These are phyloP conservation scores for Apiospora aurea DNA, from an alignment of 2,329 filamentous ascomycete genomes.

Conservation along the genomic window DNA sequence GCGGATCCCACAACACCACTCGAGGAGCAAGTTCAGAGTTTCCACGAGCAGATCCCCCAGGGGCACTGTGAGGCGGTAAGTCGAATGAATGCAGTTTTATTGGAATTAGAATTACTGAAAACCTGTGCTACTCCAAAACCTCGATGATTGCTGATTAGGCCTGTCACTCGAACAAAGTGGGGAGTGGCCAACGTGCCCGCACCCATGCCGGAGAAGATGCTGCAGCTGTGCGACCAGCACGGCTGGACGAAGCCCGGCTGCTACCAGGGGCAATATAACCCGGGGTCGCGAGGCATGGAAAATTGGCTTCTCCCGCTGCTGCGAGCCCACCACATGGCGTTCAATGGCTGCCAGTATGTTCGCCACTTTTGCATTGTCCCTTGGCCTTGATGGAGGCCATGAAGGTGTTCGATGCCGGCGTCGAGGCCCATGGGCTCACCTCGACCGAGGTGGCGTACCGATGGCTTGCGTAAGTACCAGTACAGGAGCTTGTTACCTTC, in stretches of 20 bases:
- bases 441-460: slow-evolving; percentile 45
- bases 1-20: slow-evolving; percentile 44
- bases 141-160: neutral
- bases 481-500: too few relatives aligned
- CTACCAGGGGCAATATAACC: slow-evolving; percentile 50
- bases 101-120: neutral
- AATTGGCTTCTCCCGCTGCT: slow-evolving; percentile 45
- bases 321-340: slow-evolving; percentile 28
- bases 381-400: slow-evolving; percentile 37
- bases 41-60: slow-evolving; percentile 41
- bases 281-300: slow-evolving; percentile 46
- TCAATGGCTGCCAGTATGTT: neutral
- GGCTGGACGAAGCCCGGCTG: slow-evolving; percentile 45
- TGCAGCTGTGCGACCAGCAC: slow-evolving; percentile 43
- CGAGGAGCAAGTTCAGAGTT: slow-evolving; percentile 44
- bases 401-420: slow-evolving; percentile 40
- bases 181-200: slow-evolving; percentile 47
- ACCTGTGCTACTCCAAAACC: too few relatives aligned
- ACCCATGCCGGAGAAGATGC: slow-evolving; percentile 39
- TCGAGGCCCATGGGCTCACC: slow-evolving; percentile 34
- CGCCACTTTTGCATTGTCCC: neutral
- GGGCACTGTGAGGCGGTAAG: slow-evolving; percentile 41
- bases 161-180: slow-evolving; percentile 37
- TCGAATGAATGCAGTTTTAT: neutral
- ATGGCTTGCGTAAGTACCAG: slow-evolving; percentile 36